Percentiles rank a stretch among this genome's conserved stretches.
These are phyloP conservation scores for Pleurotus djamor DNA, from an alignment of 768 basidiomycete genomes.

Conservation along the genomic window DNA sequence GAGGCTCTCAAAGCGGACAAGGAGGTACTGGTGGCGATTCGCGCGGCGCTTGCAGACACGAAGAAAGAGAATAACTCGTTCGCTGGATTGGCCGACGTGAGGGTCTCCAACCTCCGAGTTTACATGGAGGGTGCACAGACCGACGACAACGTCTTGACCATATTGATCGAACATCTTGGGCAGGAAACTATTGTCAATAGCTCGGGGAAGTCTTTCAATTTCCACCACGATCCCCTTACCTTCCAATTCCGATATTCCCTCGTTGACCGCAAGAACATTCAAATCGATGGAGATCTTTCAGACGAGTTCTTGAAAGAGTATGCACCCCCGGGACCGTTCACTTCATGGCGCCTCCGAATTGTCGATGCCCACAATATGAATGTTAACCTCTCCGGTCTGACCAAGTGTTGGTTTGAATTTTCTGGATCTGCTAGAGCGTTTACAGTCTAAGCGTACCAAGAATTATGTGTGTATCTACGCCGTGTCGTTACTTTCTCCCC, in stretches of 20 bases:
- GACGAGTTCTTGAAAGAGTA: background rate
- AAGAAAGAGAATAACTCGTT: background rate
- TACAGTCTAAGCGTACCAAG: background rate
- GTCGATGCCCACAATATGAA: background rate
- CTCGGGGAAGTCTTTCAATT: background rate
- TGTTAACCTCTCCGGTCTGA: background rate
- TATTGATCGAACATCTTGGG: background rate
- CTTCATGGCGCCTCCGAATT: background rate
- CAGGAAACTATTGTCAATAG: background rate
- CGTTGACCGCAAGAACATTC: background rate
- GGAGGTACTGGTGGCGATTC: background rate
- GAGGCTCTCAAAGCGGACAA: background rate
- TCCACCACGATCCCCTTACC: background rate
- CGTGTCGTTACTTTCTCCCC: too few relatives aligned
- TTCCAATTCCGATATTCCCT: background rate
- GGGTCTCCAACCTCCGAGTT: background rate
- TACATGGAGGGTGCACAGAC: conserved; percentile 1
- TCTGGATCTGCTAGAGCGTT: background rate
- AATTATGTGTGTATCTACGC: too few relatives aligned
- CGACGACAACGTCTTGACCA: background rate
- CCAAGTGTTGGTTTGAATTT: background rate
- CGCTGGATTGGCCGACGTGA: background rate
- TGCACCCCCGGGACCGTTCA: background rate
- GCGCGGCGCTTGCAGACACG: background rate
- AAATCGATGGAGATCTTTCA: background rate